Evolutionary conservation across 805 yeast species (phyloP).

Genomic region (Candida khao-thaluensis): DNA sequence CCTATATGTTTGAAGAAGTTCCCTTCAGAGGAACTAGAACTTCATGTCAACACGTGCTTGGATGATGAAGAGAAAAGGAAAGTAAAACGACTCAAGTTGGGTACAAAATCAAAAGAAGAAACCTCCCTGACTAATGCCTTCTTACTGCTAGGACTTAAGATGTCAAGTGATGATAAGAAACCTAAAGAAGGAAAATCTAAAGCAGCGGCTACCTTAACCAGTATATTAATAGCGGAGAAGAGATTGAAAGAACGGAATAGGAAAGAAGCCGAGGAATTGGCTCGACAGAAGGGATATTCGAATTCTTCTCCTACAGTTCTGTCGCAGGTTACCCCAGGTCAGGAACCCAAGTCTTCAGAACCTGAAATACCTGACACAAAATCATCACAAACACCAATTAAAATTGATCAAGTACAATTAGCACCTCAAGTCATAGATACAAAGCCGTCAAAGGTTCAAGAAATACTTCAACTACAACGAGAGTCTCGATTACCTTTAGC

Average conservation of each 20-base stretch:
- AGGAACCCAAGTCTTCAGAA: not conserved
- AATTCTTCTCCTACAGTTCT: not conserved
- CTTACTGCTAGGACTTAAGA: conserved; percentile 33
- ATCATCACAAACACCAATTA: not conserved
- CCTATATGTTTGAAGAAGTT: conserved; percentile 36
- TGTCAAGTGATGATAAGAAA: conserved; percentile 21
- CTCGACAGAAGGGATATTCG: conserved; percentile 2
- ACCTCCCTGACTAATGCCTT: conserved; percentile 25
- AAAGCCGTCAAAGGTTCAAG: conserved; percentile 8
- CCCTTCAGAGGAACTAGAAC: conserved; percentile 26
- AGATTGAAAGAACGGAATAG: conserved; percentile 20
- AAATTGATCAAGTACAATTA: not conserved
- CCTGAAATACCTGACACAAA: not conserved
- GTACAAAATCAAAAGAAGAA: conserved; percentile 3
- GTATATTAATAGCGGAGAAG: conserved; percentile 34
- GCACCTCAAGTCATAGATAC: conserved; percentile 10
- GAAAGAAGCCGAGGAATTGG: conserved; percentile 10
- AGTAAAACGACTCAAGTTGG: conserved; percentile 1
- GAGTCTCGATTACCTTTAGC: conserved; percentile 35
- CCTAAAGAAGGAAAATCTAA: conserved; percentile 16
- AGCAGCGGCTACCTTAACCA: conserved; percentile 33
- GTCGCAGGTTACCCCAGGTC: not conserved
- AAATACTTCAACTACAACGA: conserved; percentile 16
- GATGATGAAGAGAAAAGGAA: conserved; percentile 25
- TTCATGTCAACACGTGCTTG: conserved; percentile 42